phyloP scores from a whole-genome alignment of 305 asterid species.

The Fraxinus xanthoxyloides region DNA sequence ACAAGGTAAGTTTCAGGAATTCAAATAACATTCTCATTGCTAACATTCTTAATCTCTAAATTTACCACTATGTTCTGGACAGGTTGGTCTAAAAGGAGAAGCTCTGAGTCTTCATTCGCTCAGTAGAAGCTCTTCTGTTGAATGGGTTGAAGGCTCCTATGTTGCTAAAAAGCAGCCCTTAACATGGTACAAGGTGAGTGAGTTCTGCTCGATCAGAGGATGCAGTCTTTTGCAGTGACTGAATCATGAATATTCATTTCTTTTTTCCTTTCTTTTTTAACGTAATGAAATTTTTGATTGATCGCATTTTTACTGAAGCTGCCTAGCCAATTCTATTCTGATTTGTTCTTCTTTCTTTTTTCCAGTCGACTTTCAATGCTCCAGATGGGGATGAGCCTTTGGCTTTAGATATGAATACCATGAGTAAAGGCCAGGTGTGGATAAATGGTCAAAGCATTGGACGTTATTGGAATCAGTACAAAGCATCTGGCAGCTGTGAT shows the following conservation, averaged over 20 bases:
- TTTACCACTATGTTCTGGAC: slow-evolving; percentile 15
- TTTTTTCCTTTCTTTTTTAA: too few species aligned
- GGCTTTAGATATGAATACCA: slow-evolving; percentile 84
- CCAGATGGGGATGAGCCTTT: slow-evolving; percentile 80
- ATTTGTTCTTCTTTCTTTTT: slow-evolving; percentile 2
- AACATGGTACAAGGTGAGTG: slow-evolving; percentile 93
- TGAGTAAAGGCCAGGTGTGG: slow-evolving; percentile 99
- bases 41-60: slow-evolving; percentile 2
- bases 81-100: slow-evolving; percentile 95
- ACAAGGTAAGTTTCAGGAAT: slow-evolving; percentile 50
- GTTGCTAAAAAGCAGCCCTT: slow-evolving; percentile 81
- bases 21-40: slow-evolving; percentile 1
- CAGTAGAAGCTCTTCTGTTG: slow-evolving; percentile 83
- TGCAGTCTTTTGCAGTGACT: neutral
- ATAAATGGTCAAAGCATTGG: slow-evolving; percentile 85
- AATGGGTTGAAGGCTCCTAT: slow-evolving; percentile 80
- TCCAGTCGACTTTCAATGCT: slow-evolving; percentile 75
- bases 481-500: slow-evolving; percentile 70
- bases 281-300: neutral
- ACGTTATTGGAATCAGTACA: slow-evolving; percentile 85
- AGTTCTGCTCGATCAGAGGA: neutral
- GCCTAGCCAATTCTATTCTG: neutral
- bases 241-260: neutral
- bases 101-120: slow-evolving; percentile 86
- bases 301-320: neutral